Evolutionary conservation across 2,329 filamentous ascomycete genomes (phyloP).

Genomic region (Dactylellina cionopaga): DNA sequence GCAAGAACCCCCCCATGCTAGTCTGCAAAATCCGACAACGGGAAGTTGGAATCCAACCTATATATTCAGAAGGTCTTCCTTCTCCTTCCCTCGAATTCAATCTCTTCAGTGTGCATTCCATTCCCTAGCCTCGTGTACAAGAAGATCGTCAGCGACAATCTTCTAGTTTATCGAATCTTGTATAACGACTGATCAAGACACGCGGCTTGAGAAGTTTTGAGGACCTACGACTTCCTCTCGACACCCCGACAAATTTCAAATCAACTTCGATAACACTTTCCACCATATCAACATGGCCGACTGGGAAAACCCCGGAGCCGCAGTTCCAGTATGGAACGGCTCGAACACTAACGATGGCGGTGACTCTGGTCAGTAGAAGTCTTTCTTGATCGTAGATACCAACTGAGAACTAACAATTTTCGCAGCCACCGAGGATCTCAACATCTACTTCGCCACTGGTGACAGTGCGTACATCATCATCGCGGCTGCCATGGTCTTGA

Average conservation of each 20-base stretch:
- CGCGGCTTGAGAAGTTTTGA: constrained; percentile 44
- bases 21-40: constrained; percentile 4
- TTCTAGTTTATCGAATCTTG: constrained; percentile 18
- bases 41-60: constrained; percentile 22
- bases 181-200: constrained; percentile 1
- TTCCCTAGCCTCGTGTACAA: constrained; percentile 35
- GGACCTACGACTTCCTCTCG: constrained; percentile 30
- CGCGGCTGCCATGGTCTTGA: constrained; percentile 87
- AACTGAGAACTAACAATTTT: constrained; percentile 16
- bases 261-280: constrained; percentile 2
- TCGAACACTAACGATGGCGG: constrained; percentile 40
- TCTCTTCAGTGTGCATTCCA: constrained; percentile 38
- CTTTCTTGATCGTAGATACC: not conserved
- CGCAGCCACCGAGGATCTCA: constrained; percentile 83
- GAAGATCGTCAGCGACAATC: constrained; percentile 46
- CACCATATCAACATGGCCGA: constrained; percentile 30
- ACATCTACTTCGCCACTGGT: constrained; percentile 90
- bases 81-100: constrained; percentile 22
- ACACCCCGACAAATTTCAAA: constrained; percentile 16
- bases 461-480: constrained; percentile 95
- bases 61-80: constrained; percentile 47
- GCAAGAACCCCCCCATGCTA: constrained; percentile 35
- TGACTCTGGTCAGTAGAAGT: constrained; percentile 35
- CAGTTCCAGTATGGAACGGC: constrained; percentile 41
- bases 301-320: constrained; percentile 46